phyloP scores from a whole-genome alignment of 768 basidiomycete genomes.

The Lactarius hatsudake region DNA sequence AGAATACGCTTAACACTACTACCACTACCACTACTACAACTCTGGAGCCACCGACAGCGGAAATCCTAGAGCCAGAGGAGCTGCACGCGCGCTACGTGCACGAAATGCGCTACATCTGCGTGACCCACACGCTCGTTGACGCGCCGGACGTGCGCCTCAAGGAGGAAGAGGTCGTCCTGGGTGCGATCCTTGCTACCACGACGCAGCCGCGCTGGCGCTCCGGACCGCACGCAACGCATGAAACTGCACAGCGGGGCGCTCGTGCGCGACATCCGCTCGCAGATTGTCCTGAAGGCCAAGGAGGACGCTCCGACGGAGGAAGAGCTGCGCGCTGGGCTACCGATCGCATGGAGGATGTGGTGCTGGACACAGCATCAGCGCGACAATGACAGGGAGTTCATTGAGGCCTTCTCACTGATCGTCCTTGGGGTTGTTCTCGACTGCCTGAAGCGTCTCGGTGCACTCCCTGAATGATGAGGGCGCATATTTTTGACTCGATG shows the following conservation, averaged over 20 bases:
- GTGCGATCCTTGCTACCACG: constrained; percentile 73
- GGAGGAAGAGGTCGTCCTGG: constrained; percentile 74
- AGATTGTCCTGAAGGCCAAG: constrained; percentile 29
- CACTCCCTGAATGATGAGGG: not conserved
- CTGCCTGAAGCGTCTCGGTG: constrained; percentile 3
- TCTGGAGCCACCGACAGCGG: not conserved
- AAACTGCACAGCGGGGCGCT: constrained; percentile 51
- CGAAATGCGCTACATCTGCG: constrained; percentile 71
- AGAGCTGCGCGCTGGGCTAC: constrained; percentile 40
- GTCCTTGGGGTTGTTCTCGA: constrained; percentile 41
- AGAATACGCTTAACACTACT: not conserved
- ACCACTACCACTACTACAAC: too few species aligned
- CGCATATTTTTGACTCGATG: not conserved
- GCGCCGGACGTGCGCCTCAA: constrained; percentile 51
- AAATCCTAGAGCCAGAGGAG: not conserved
- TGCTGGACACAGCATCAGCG: constrained; percentile 45
- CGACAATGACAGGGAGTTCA: constrained; percentile 28
- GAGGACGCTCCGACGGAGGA: not conserved
- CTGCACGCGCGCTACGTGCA: constrained; percentile 54
- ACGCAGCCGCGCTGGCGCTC: constrained; percentile 57
- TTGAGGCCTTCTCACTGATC: constrained; percentile 66
- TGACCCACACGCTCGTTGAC: constrained; percentile 63
- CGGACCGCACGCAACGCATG: constrained; percentile 61
- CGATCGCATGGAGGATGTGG: constrained; percentile 67
- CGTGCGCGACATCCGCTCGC: constrained; percentile 47